Evolutionary conservation across 1,284 basidiomycete species (phyloP), one percentile per base, ranked within the genome.

Genomic region (Mixia osmundae): DNA sequence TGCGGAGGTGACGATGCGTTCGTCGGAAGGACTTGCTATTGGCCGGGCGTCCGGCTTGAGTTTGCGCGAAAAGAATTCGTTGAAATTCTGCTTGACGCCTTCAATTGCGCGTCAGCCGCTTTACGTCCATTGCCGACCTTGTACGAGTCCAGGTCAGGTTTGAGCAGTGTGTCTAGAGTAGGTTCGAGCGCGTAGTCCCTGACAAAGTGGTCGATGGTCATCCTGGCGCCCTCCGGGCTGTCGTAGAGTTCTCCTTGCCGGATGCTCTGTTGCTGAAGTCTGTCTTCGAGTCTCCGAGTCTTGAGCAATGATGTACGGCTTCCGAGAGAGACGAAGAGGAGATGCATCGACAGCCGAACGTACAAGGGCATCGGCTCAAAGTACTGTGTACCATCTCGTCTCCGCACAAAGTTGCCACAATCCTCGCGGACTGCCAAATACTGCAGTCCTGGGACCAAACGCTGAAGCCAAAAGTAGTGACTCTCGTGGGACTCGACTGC

Each of bases 31-130:
- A 31, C 77, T n/a, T n/a, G n/a, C 74, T 18, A 78, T 58, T 0
- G 80, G 83, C 3, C 89, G 69, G 0, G 79, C 80, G n/a, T 64
- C 65, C 1, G 72, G 64, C 53, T 80, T 89, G 20, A 95, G 68
- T 60, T 85, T 82, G 27, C 85, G 75, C 50, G 83, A 83, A 60
- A 89, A 89, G 54, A 63, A 62, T 42, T 83, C 51, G 51, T 89
- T 91, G 61, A 91, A 91, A 10, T 59, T 71, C 48, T 61, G 42
- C 32, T 44, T 52, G 41, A 36, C 18, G 9, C 23, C 31, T 3
- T 36, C 10, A 30, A n/a, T n/a, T n/a, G n/a, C n/a, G n/a, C n/a
- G 8, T 12, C 7, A 33, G 31, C 19, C 16, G 5, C 14, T 23
- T 33, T 20, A 11, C 8, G n/a, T 8, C 6, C 6, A 12, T 20